Conservation (phyloP, 371 early-diverging fungal genomes). For the Mortierella sp. region DNA sequence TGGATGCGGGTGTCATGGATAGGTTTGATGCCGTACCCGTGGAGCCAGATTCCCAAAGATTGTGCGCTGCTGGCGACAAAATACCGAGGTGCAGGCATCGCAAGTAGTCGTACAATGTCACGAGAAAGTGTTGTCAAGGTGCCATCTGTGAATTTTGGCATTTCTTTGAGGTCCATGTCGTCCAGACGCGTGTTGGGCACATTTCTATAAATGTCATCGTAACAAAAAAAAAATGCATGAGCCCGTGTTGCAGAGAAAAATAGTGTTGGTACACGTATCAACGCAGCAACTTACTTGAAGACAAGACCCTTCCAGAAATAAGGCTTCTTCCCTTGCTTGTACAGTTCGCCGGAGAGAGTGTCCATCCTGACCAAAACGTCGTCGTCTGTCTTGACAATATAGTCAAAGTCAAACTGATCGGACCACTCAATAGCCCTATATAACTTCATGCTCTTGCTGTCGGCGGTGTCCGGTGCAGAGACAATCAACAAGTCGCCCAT, state of each 20-base stretch:
- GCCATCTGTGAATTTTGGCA: constrained; percentile 65
- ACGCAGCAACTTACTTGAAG: constrained; percentile 60
- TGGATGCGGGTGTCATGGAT: constrained; percentile 69
- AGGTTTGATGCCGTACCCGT: constrained; percentile 67
- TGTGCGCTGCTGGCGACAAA: constrained; percentile 70
- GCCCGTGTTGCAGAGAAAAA: neutral
- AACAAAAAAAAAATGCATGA: neutral
- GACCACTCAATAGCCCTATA: constrained; percentile 69
- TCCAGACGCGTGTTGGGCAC: constrained; percentile 59
- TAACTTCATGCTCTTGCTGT: constrained; percentile 64
- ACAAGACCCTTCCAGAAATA: constrained; percentile 62
- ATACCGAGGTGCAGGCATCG: constrained; percentile 63
- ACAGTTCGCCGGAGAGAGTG: constrained; percentile 41
- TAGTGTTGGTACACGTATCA: neutral
- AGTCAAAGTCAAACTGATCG: constrained; percentile 65
- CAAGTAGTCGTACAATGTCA: constrained; percentile 66
- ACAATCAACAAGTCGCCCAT: constrained; percentile 63
- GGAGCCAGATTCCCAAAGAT: constrained; percentile 70
- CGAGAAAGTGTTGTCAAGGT: constrained; percentile 68
- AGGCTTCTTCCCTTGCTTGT: constrained; percentile 36
- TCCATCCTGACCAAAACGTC: constrained; percentile 54
- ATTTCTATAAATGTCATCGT: constrained; percentile 41
- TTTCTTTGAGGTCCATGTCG: constrained; percentile 52
- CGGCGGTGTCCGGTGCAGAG: constrained; percentile 60
- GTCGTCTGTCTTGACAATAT: constrained; percentile 55